Base-by-base conservation (phyloP, 1,284 basidiomycete species). In the Cryptococcus sp. region DNA sequence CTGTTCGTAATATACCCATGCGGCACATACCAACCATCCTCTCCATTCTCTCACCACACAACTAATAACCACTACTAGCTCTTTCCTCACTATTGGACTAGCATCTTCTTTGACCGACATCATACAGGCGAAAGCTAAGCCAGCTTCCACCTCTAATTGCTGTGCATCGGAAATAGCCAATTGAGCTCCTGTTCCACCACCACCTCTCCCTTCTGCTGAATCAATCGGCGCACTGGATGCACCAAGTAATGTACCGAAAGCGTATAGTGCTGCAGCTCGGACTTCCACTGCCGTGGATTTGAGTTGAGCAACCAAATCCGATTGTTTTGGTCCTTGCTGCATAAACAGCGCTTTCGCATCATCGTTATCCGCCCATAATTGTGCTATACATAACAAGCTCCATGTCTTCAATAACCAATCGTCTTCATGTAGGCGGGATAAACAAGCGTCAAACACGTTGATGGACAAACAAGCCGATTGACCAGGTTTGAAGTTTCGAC, bases 31-130 rank as follows among this genome's bases (percentile, higher is more conserved):
- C 66, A 98, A 93, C 79, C 92, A 92, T 8, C 95, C 94, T 58
- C 91, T 81, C 89, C 94, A 98, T 76, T 97, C 93, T 71, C 91
- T 89, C 13, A 95, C 93, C 30, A 98, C 80, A 64, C 91, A 91
- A 64, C 90, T 94, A 51, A 98, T 86, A 43, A 98, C 82, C 38
- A 97, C 84, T 38, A 98, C 82, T 10, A 98, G 80, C 74, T 98
- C 96, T 77, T 97, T 97, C 59, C 96, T 81, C 5, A 95, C 94
- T 84, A 97, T 89, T 0, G 96, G 95, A 60, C 89, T 93, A 3
- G 90, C 95, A 71, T 98, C 95, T 55, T 93, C 90, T 73, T 90
- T 90, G 59, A 92, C 88, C 1, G 77, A 75, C 47, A 90, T 85
- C 46, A 81, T 77, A 44, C 78, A 78, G 7, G 80, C 80, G 58